Base-by-base conservation (phyloP, 805 yeast species). In the Schwanniomyces polymorphus region DNA sequence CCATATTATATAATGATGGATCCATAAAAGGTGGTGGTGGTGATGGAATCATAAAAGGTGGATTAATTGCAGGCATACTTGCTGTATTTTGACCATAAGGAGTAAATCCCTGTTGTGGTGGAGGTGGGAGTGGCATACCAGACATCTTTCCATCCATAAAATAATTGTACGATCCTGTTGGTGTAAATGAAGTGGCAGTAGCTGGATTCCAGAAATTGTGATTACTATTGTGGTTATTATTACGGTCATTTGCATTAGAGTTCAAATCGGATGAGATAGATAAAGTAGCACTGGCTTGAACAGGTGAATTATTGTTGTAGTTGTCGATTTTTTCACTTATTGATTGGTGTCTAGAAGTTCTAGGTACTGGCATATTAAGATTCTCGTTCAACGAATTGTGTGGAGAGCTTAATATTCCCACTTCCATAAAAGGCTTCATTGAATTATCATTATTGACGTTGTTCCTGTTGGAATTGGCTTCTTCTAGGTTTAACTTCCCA, bases 201-300 rank as follows among this genome's bases (percentile, higher is more conserved):
- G 85, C 86, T 0, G 87, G 86, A 60, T 82, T 82, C 88, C 88
- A 84, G 54, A 81, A 79, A 55, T 70, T 77, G 34, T 60, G 72
- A 7, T 57, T 54, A 10, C 47, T 48, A 7, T 34, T 47, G 9
- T 48, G 47, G 5, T 53, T 35, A 4, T 44, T 44, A 8, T 17
- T 44, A 9, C 41, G 45, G 38, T 29, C 38, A 31, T 37, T 27
- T 25, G 44, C 35, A 21, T 35, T 50, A 16, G 53, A 44, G 28
- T 52, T 60, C 46, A 60, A 49, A 43, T 70, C 75, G 6, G 70
- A 57, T 26, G 55, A 46, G 5, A 61, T 54, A 8, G 73, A 58
- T 45, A 72, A 59, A 2, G 68, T 58, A 6, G 77, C 76, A 46
- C 63, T 62, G 3, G 75, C 68, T 53, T 72, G 81, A 48, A 66